These are phyloP conservation scores for Cladosporium cucumerinum DNA, from an alignment of 2,329 filamentous ascomycete species.

Conservation along the genomic window DNA sequence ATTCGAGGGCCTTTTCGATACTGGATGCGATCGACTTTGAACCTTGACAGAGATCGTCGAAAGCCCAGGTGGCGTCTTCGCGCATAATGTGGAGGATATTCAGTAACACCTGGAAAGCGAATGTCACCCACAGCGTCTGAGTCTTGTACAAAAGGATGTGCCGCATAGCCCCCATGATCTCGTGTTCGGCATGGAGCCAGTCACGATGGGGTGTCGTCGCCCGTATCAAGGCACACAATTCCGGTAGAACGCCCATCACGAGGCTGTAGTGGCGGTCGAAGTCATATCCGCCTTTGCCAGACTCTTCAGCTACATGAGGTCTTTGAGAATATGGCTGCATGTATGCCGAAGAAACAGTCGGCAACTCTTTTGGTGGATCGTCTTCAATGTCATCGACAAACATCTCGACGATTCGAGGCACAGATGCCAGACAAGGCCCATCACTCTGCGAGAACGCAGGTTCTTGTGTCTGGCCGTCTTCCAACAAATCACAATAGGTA, in stretches of 20 bases:
- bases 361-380: neutral
- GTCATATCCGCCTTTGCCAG: neutral
- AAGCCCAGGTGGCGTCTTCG: neutral
- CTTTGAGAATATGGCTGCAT: neutral
- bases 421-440: neutral
- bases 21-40: neutral
- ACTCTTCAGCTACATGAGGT: neutral
- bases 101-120: neutral
- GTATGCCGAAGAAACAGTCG: neutral
- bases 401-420: neutral
- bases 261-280: neutral
- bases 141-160: neutral
- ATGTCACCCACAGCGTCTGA: neutral
- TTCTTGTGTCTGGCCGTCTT: too few relatives aligned
- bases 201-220: neutral
- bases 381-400: neutral
- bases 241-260: slow-evolving; percentile 3
- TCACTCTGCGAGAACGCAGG: too few relatives aligned
- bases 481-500: too few relatives aligned
- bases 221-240: neutral
- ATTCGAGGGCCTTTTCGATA: neutral
- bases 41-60: neutral
- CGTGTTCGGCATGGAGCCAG: slow-evolving; percentile 9
- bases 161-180: slow-evolving; percentile 4
- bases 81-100: neutral